A percentile compares a stretch with the other conserved stretches of the same genome.
Conservation (phyloP, 225 moss, liverwort and hornwort species). For the Straminergon stramineum region DNA sequence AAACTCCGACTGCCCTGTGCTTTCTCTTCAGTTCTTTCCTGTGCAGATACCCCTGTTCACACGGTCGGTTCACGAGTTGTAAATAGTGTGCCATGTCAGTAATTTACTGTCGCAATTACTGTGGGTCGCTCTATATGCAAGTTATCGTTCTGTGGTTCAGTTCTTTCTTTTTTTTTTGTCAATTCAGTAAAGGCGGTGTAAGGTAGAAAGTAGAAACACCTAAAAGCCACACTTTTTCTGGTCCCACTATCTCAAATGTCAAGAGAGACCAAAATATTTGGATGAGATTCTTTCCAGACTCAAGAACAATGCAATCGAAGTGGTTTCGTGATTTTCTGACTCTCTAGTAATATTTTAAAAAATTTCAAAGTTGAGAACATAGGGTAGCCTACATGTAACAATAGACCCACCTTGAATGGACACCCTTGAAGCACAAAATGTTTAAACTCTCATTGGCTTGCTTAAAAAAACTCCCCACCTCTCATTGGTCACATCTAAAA, state of each 20-base stretch:
- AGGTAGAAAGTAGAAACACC: neutral
- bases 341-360: neutral
- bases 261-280: neutral
- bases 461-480: neutral
- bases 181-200: neutral
- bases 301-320: rapidly evolving
- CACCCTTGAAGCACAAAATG: neutral
- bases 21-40: neutral
- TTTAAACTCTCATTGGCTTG: neutral
- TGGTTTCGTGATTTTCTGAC: rapidly evolving
- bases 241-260: neutral
- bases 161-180: neutral
- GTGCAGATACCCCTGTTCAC: neutral
- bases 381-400: rapidly evolving
- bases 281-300: neutral
- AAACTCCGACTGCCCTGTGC: neutral
- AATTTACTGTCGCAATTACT: neutral
- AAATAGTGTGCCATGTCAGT: neutral
- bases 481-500: neutral
- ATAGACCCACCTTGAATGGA: neutral
- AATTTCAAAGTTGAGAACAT: neutral
- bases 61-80: neutral
- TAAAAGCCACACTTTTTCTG: neutral
- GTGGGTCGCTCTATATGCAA: neutral
- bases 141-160: neutral